These are phyloP conservation scores for Cladosporium sp. DNA, from an alignment of 2,329 filamentous ascomycete genomes.

Conservation along the genomic window DNA sequence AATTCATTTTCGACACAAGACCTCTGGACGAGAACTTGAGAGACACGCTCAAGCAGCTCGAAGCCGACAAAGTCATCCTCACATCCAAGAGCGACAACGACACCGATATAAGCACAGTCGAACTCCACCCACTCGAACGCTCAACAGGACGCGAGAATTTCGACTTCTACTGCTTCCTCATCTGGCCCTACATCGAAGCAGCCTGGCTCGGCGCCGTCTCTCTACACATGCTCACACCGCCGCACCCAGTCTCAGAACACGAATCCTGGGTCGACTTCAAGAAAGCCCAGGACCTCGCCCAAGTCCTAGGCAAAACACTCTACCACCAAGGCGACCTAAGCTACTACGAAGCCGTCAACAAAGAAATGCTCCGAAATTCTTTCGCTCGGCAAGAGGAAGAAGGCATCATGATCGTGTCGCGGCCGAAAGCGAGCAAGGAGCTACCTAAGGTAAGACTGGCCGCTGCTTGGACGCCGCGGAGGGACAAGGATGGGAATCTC, in stretches of 20 bases:
- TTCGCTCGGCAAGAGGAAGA: constrained; percentile 88
- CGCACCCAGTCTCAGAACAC: constrained; percentile 40
- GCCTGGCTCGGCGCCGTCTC: constrained; percentile 89
- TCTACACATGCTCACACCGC: constrained; percentile 77
- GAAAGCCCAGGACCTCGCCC: constrained; percentile 65
- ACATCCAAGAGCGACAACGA: constrained; percentile 57
- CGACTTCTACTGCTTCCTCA: constrained; percentile 97
- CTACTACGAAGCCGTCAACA: constrained; percentile 98
- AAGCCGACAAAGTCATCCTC: constrained; percentile 74
- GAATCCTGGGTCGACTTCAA: constrained; percentile 67
- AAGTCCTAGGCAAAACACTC: constrained; percentile 85
- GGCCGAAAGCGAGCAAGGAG: constrained; percentile 63
- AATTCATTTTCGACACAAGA: constrained; percentile 94
- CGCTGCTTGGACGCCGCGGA: constrained; percentile 54
- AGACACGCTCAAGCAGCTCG: constrained; percentile 73
- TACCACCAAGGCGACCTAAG: constrained; percentile 96
- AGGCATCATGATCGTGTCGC: constrained; percentile 76
- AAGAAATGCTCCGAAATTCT: constrained; percentile 93
- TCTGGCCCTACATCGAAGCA: constrained; percentile 97
- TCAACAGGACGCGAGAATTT: constrained; percentile 85
- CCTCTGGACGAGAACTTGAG: constrained; percentile 79
- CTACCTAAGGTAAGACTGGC: constrained; percentile 67
- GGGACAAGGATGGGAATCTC: constrained; percentile 65
- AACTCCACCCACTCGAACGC: constrained; percentile 74
- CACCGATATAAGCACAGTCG: constrained; percentile 62